A percentile compares a stretch with the other conserved stretches of the same genome.
Evolutionary conservation across 2,329 filamentous ascomycete genomes (phyloP).

Genomic region (Cadophora gregata): DNA sequence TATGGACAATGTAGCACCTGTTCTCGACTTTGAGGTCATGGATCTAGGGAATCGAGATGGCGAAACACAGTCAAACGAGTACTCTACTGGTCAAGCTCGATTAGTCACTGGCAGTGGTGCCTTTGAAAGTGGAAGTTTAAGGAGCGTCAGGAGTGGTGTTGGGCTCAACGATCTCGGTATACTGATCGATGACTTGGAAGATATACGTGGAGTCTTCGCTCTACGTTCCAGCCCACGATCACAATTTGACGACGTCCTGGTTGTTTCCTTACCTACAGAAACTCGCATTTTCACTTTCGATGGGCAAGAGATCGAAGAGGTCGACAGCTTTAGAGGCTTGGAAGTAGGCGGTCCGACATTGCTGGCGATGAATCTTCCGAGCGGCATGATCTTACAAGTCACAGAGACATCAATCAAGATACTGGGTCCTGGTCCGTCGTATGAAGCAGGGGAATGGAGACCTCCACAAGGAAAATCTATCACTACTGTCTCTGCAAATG

Average conservation of each 20-base stretch:
- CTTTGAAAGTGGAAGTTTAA: slow-evolving; percentile 84
- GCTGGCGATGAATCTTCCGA: slow-evolving; percentile 68
- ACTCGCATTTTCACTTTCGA: slow-evolving; percentile 82
- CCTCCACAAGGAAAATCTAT: slow-evolving; percentile 62
- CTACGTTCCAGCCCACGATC: slow-evolving; percentile 59
- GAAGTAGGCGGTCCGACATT: slow-evolving; percentile 74
- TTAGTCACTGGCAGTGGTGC: slow-evolving; percentile 93
- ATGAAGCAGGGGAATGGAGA: slow-evolving; percentile 64
- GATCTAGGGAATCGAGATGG: slow-evolving; percentile 88
- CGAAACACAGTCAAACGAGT: slow-evolving; percentile 82
- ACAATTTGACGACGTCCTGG: slow-evolving; percentile 68
- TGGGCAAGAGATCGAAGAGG: slow-evolving; percentile 83
- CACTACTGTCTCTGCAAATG: slow-evolving; percentile 79
- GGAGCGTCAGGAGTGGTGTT: slow-evolving; percentile 92
- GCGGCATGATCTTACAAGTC: slow-evolving; percentile 74
- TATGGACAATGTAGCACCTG: slow-evolving; percentile 84
- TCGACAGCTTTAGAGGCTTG: slow-evolving; percentile 77
- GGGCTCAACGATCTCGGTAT: slow-evolving; percentile 87
- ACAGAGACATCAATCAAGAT: slow-evolving; percentile 69
- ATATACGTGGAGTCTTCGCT: slow-evolving; percentile 76
- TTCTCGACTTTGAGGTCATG: slow-evolving; percentile 95
- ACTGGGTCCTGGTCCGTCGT: slow-evolving; percentile 62
- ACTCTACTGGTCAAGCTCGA: slow-evolving; percentile 91
- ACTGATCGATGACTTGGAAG: slow-evolving; percentile 79
- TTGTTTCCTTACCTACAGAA: slow-evolving; percentile 83